These are phyloP conservation scores for Pichia paraexigua DNA, from an alignment of 805 yeast genomes.

Conservation along the genomic window DNA sequence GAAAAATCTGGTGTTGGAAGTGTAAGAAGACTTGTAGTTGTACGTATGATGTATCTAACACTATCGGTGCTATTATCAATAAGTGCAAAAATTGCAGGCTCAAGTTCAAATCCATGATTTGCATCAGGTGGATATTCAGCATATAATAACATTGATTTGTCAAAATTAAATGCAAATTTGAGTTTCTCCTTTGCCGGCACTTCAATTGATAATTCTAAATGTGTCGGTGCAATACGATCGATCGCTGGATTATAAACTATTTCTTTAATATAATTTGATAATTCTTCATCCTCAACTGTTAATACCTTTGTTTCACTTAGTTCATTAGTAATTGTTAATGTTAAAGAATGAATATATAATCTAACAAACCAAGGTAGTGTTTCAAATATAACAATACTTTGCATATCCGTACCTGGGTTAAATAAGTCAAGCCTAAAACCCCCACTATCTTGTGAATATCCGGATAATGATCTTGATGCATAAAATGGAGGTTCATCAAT, in stretches of 20 bases:
- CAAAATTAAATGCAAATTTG: conserved; percentile 68
- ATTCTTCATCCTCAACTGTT: conserved; percentile 19
- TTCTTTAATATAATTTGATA: conserved; percentile 37
- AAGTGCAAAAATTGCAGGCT: conserved; percentile 76
- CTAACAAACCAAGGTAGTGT: conserved; percentile 91
- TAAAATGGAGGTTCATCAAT: conserved; percentile 49
- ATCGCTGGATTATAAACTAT: conserved; percentile 66
- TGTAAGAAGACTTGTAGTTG: conserved; percentile 78
- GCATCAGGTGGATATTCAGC: conserved; percentile 99
- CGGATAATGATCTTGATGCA: conserved; percentile 82
- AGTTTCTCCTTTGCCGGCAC: conserved; percentile 60
- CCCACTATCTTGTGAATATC: conserved; percentile 86
- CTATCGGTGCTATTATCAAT: conserved; percentile 21
- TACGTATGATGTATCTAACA: conserved; percentile 48
- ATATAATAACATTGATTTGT: conserved; percentile 73
- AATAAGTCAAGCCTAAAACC: conserved; percentile 72
- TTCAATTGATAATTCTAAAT: conserved; percentile 57
- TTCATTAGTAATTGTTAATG: conserved; percentile 26
- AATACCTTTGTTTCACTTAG: conserved; percentile 9
- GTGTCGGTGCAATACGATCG: conserved; percentile 77
- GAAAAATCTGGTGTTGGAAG: conserved; percentile 97
- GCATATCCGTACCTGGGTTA: conserved; percentile 50
- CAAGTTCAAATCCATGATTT: conserved; percentile 92
- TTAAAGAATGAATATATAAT: conserved; percentile 65
- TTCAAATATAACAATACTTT: conserved; percentile 61